Conservation (phyloP, 176 grass and related monocot species). For the Zea luxurians region DNA sequence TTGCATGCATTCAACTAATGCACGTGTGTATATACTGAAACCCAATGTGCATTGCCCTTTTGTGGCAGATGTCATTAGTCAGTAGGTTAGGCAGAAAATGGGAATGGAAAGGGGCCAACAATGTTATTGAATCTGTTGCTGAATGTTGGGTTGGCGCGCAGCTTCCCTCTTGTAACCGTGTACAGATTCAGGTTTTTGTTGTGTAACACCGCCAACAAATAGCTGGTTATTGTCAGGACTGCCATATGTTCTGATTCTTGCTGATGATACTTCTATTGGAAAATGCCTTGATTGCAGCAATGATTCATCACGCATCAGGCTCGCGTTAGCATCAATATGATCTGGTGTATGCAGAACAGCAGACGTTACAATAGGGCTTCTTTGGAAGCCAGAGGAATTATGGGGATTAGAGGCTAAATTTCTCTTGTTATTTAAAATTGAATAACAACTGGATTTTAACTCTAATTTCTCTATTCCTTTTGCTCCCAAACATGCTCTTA, state of each 20-base stretch:
- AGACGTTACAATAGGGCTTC: too few relatives aligned
- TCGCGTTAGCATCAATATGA: background rate
- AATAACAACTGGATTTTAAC: too few relatives aligned
- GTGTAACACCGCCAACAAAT: constrained; percentile 7
- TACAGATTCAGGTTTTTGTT: constrained; percentile 1
- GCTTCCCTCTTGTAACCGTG: constrained; percentile 9
- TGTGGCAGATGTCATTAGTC: constrained; percentile 37
- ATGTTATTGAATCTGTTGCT: constrained; percentile 33
- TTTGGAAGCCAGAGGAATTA: too few relatives aligned
- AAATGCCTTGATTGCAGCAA: background rate
- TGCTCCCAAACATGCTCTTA: too few relatives aligned
- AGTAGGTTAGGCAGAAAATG: constrained; percentile 43
- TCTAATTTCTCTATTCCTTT: too few relatives aligned
- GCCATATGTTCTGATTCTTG: background rate
- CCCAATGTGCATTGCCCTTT: constrained; percentile 31
- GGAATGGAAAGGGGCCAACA: constrained; percentile 26
- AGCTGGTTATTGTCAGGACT: background rate
- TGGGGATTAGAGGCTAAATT: too few relatives aligned
- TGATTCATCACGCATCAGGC: background rate
- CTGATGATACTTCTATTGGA: background rate
- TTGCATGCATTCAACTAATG: constrained; percentile 51
- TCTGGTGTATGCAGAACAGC: background rate
- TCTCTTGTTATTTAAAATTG: too few relatives aligned
- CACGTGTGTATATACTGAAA: constrained; percentile 51
- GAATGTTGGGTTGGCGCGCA: constrained; percentile 18